These are phyloP conservation scores for Podospora didyma DNA, from an alignment of 495 filamentous ascomycete genomes.

Conservation along the genomic window DNA sequence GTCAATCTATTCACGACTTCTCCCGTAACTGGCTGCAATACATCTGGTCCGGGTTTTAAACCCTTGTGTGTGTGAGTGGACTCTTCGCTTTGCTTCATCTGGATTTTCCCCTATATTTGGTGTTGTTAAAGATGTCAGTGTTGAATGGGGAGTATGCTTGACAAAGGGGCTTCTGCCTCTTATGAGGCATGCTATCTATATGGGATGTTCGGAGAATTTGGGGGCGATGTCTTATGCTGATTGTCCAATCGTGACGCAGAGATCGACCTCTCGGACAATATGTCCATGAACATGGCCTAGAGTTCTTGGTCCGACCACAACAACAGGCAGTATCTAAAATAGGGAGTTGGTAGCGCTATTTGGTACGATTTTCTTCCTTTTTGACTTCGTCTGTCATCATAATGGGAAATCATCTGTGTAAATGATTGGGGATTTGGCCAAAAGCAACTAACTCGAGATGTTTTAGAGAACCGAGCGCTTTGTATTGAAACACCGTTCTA, in stretches of 20 bases:
- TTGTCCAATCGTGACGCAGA: slow-evolving; percentile 9
- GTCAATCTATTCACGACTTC: neutral
- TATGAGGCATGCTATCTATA: slow-evolving; percentile 19
- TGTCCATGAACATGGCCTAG: slow-evolving; percentile 1
- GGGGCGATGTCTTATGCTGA: slow-evolving; percentile 2
- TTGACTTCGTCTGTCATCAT: too few species aligned
- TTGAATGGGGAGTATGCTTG: slow-evolving; percentile 5
- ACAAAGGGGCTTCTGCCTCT: slow-evolving; percentile 1
- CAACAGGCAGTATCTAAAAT: neutral
- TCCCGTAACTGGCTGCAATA: neutral
- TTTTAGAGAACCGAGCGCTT: neutral
- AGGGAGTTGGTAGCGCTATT: neutral
- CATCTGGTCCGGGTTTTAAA: neutral
- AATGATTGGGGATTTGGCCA: neutral
- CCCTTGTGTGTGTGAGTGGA: neutral
- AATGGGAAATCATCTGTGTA: too few species aligned
- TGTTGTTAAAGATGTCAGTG: neutral
- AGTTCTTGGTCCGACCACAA: neutral
- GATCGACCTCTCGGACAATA: neutral
- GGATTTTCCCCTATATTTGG: slow-evolving; percentile 16
- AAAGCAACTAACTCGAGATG: neutral
- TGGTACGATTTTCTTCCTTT: neutral
- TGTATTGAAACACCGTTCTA: slow-evolving; percentile 8
- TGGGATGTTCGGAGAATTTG: neutral
- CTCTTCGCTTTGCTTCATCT: neutral